Base-by-base conservation (phyloP, 2,329 filamentous ascomycete genomes). In the Trichophyton benhamiae region DNA sequence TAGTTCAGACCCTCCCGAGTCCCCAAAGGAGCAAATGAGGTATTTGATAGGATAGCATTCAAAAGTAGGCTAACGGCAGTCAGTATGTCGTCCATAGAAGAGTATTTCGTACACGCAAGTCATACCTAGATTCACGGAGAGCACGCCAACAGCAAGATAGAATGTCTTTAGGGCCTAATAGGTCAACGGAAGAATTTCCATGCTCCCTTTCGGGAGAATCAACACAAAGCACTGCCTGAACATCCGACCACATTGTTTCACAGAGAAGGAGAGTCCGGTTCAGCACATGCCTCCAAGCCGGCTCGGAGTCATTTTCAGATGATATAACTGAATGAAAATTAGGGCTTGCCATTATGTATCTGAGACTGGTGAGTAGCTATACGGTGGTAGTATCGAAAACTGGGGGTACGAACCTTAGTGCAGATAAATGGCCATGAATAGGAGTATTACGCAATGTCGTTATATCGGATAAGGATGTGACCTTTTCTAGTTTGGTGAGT, bases 121-220 rank as follows among this genome's bases (percentile, higher is more conserved):
- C 75, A 63, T 76, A 90, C 87, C 89, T 96, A 25, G 91, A 89
- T 75, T 99, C 94, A 64, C 96, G 92, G n/a, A 96, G 80, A 4
- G 91, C 89, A 67, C 94, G 84, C 82, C 96, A 99, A 64, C 91
- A 96, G 72, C 94, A 99, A 66, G 92, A 97, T 55, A 99, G 75
- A 17, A 95, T 81, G 67, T 95, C 90, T 70, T 96, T 97, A 0
- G 90, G 79, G 0, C 86, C 87, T 3, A 87, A 81, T 15, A 88
- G 83, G n/a, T 89, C 72, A 27, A 92, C 88, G 59, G 91, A 85
- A 0, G 86, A 67, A 70, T 82, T 77, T 0, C 71, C 77, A 71
- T 94, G 86, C 0, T 67, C 64, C 1, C 92, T 92, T 74, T 99
- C 94, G 0, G 95, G 94, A 0, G 94, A 95, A 74, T 96, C 94